Evolutionary conservation across 2,329 filamentous ascomycete species (phyloP), one percentile per base, ranked within the genome.

Genomic region (Aureobasidium sp.): DNA sequence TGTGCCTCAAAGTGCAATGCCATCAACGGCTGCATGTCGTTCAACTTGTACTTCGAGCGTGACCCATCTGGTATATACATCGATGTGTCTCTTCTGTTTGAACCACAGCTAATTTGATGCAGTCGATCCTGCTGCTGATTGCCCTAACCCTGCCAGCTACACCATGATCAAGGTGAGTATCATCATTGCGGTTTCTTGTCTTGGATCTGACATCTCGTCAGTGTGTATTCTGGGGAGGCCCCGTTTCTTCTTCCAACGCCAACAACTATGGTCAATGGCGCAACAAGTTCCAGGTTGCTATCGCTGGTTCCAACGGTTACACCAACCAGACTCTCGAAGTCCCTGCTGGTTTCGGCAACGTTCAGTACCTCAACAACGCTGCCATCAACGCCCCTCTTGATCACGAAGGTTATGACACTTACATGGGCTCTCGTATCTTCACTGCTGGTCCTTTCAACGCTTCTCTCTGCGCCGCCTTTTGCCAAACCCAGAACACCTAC

Each of bases 361-460:
- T 66, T 17, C 47, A 60, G 37, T 66, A 61, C 41, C 63, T 68
- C n/a, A 61, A 56, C 17, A 66, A 66, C 22, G 66, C 63, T 20
- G 67, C 70, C 12, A 71, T 73, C 20, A 65, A 66, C 48, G 69
- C 68, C 9, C 69, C 68, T 11, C 66, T 62, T 36, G 68, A 70
- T 64, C 65, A 66, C 62, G 60, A 69, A 17, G 67, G 68, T 25
- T 56, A 61, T 3, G 66, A 69, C 60, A 69, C 68, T 11, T 70
- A 67, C 64, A 68, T 73, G 61, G 68, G 68, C 39, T 48, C 55
- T n/a, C 67, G 65, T 52, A 61, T 65, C 42, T 71, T 71, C 65
- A 70, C 69, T 36, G 63, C 63, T 34, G 67, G 68, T n/a, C 69
- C 69, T 29, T 73, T 71, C 61, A 68, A 74, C 58, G 64, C 69